Base-by-base conservation (phyloP, 1,284 basidiomycete genomes). In the Tilletiaria anomala region DNA sequence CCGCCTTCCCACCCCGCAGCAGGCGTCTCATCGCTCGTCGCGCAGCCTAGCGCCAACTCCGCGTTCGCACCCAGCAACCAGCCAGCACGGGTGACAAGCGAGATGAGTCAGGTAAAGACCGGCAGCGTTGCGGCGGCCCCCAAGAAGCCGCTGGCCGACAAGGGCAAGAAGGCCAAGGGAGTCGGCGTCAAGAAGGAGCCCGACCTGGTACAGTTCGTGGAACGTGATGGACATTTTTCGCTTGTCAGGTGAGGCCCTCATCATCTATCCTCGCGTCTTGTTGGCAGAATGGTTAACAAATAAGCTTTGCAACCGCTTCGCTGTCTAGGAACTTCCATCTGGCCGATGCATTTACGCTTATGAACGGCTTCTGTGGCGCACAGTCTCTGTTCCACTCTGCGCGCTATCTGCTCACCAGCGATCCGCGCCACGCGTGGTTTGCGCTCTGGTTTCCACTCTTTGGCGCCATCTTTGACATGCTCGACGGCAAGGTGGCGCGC, bases 291-390 rank as follows among this genome's bases (percentile, higher is more conserved):
- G n/a, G n/a, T n/a, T n/a, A n/a, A n/a, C n/a, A n/a, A n/a, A n/a
- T n/a, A n/a, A n/a, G n/a, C n/a, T n/a, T n/a, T n/a, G n/a, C n/a
- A n/a, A n/a, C n/a, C n/a, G n/a, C n/a, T n/a, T n/a, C n/a, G n/a
- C n/a, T n/a, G n/a, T n/a, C n/a, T n/a, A n/a, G 52, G 56, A 97
- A 96, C 70, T 97, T 99, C 68, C 86, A 89, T 45, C 78, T 97
- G 24, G 91, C 91, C 56, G 91, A 99, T 71, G 76, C 93, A 35
- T 87, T 99, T n/a, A 99, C 91, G n/a, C 86, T 99, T 53, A 91
- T 93, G 81, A 99, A 99, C 67, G 93, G 93, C 32, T 84, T 97
- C 67, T 99, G 93, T 70, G 93, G 93, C 45, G 85, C 85, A 12
- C 82, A 94, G 58, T 94, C 89, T 32, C 75, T 99, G 53, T 91